Conservation (phyloP, 163 green algal species). For the Scenedesmus sp. region DNA sequence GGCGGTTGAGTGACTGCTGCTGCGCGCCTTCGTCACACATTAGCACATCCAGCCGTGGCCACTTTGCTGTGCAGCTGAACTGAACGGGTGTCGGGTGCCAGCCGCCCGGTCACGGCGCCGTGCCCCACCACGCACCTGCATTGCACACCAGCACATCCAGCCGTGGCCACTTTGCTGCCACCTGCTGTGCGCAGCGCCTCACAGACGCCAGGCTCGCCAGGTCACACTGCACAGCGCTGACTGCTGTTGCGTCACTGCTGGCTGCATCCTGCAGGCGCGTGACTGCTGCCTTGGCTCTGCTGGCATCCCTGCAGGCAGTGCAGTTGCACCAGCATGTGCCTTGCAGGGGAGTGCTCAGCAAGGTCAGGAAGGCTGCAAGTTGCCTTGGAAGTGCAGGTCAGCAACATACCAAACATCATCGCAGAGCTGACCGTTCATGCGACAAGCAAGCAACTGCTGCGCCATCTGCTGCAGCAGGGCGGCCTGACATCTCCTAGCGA, state of each 20-base stretch:
- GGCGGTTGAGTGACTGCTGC: background rate
- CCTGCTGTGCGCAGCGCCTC: background rate
- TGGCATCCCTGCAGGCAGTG: background rate
- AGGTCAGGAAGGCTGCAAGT: too few species aligned
- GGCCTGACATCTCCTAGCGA: too few species aligned
- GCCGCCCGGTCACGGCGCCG: too few species aligned
- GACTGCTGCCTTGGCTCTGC: background rate
- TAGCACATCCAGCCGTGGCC: background rate
- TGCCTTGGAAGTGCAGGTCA: too few species aligned
- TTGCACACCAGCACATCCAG: conserved; percentile 52
- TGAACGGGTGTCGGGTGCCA: too few species aligned
- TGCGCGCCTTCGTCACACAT: background rate
- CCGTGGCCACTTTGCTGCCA: background rate
- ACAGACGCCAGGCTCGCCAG: conserved; percentile 23
- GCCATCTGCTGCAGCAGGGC: too few species aligned
- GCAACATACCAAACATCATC: too few species aligned
- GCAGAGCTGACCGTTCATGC: too few species aligned
- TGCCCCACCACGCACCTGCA: background rate
- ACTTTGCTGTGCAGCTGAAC: background rate
- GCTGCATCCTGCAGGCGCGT: background rate
- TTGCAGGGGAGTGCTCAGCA: too few species aligned
- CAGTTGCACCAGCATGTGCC: background rate
- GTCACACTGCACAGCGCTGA: conserved; percentile 19
- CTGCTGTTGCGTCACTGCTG: background rate
- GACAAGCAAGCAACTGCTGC: too few species aligned